These are phyloP conservation scores for Golubevia pallescens DNA, from an alignment of 1,284 basidiomycete genomes.

Conservation along the genomic window DNA sequence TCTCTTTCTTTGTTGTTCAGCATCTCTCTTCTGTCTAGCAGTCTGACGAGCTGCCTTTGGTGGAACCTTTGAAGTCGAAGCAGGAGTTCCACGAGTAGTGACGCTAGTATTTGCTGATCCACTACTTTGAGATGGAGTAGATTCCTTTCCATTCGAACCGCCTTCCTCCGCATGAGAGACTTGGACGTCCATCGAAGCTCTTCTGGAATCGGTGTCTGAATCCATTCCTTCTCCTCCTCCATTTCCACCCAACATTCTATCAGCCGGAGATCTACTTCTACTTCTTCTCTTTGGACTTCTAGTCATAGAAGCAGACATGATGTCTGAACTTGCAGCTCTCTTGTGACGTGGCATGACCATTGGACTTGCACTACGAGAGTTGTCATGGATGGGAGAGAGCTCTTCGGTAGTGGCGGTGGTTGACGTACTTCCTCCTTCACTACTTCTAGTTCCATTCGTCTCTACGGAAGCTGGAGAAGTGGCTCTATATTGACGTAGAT, in stretches of 20 bases:
- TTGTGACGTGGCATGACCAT: constrained; percentile 10
- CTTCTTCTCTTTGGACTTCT: constrained; percentile 43
- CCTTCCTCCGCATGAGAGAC: neutral
- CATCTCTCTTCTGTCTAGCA: constrained; percentile 28
- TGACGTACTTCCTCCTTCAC: constrained; percentile 33
- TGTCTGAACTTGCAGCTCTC: constrained; percentile 35
- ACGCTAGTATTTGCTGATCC: neutral
- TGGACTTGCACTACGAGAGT: constrained; percentile 16
- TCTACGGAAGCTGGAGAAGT: constrained; percentile 43
- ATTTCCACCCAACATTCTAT: constrained; percentile 6
- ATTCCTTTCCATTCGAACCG: neutral
- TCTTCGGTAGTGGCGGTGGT: constrained; percentile 43
- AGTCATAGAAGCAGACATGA: constrained; percentile 30
- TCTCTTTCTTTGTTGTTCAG: constrained; percentile 28
- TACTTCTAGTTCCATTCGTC: constrained; percentile 36
- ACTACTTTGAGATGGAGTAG: neutral
- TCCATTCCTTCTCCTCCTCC: neutral
- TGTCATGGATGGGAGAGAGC: constrained; percentile 25
- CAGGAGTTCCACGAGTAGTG: neutral
- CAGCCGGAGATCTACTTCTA: constrained; percentile 32
- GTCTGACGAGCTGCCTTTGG: constrained; percentile 11
- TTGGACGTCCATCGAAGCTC: neutral
- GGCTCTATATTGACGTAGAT: constrained; percentile 40
- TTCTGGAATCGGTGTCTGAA: neutral
- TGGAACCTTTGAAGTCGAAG: neutral